Percentiles rank a stretch among this genome's conserved stretches.
Evolutionary conservation across 2,329 filamentous ascomycete species (phyloP).

Genomic region (Colletotrichum ledebouriae): DNA sequence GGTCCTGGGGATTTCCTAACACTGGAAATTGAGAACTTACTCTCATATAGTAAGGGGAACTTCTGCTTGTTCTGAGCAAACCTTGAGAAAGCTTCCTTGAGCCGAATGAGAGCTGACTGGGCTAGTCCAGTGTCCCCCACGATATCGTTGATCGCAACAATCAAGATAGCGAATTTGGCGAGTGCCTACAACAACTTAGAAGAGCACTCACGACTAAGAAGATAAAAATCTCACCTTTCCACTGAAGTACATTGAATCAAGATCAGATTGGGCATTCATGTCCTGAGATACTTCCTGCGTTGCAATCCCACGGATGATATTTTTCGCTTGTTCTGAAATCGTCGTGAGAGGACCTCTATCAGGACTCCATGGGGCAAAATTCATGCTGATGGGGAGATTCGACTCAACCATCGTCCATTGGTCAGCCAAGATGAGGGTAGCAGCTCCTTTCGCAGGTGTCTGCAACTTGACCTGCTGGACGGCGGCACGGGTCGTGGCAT

Average conservation of each 20-base stretch:
- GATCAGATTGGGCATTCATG: slow-evolving; percentile 78
- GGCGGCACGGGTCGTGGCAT: slow-evolving; percentile 64
- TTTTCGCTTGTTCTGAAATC: slow-evolving; percentile 68
- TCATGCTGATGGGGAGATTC: slow-evolving; percentile 79
- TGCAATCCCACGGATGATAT: slow-evolving; percentile 72
- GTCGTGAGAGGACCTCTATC: slow-evolving; percentile 58
- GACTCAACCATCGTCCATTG: slow-evolving; percentile 84
- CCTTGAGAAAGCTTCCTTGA: slow-evolving; percentile 75
- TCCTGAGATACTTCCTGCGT: slow-evolving; percentile 82
- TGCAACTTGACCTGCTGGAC: slow-evolving; percentile 72
- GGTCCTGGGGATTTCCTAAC: neutral
- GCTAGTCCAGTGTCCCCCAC: slow-evolving; percentile 70
- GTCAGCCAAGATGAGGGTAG: slow-evolving; percentile 78
- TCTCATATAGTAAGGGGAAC: slow-evolving; percentile 75
- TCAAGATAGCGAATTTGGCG: slow-evolving; percentile 80
- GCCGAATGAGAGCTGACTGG: slow-evolving; percentile 67
- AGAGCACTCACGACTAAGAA: neutral
- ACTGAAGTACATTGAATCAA: slow-evolving; percentile 92
- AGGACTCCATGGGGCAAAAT: slow-evolving; percentile 83
- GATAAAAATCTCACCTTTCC: slow-evolving; percentile 73
- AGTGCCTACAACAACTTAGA: slow-evolving; percentile 64
- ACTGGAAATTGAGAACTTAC: slow-evolving; percentile 53
- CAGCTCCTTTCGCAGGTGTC: slow-evolving; percentile 88
- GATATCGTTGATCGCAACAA: slow-evolving; percentile 76
- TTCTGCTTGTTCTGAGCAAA: slow-evolving; percentile 78